Base-by-base conservation (phyloP, 139 green algal species). In the Marvania coccoides region DNA sequence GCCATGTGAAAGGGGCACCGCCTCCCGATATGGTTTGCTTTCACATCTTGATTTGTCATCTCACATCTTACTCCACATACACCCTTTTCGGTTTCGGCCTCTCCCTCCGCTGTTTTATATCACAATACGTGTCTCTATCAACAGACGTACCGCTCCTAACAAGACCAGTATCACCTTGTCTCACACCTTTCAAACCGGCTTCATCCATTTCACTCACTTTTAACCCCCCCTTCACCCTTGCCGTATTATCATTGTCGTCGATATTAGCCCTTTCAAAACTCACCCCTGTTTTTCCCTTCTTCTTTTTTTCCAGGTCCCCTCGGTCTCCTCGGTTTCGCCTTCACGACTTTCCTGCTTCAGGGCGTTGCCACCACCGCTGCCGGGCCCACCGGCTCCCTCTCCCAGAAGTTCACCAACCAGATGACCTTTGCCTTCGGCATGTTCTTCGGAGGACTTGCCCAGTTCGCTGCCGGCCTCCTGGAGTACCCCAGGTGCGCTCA, bases 381-480 rank as follows among this genome's bases (percentile, higher is more conserved):
- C 24, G 65, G 60, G 23, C 39, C 40, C 34, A 73, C 39, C 0
- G 40, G 15, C 19, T n/a, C n/a, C n/a, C n/a, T n/a, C 65, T 63
- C 35, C 31, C 46, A 4, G 65, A 71, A 37, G 47, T 35, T 34
- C 46, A 63, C 54, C 6, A 31, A 8, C 28, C 42, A 67, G 28
- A 15, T 68, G 19, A 30, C 57, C 12, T 31, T 83, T 3, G 59
- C 36, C 30, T 91, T 85, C 40, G 85, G 77, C 5, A 34, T 80
- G 6, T 81, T 85, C 54, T 91, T 83, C 31, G 85, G 83, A 23
- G 85, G 85, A 29, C 59, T 85, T 34, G 80, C 75, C 3, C 85
- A 91, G 74, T 73, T 89, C 29, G 55, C 87, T 10, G 85, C 83
- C 35, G 85, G 85, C 38, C 74, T 88, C 10, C 73, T 88, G 8